Base-by-base conservation (phyloP, 371 early-diverging fungal genomes). In the Syncephalastrum sp. region DNA sequence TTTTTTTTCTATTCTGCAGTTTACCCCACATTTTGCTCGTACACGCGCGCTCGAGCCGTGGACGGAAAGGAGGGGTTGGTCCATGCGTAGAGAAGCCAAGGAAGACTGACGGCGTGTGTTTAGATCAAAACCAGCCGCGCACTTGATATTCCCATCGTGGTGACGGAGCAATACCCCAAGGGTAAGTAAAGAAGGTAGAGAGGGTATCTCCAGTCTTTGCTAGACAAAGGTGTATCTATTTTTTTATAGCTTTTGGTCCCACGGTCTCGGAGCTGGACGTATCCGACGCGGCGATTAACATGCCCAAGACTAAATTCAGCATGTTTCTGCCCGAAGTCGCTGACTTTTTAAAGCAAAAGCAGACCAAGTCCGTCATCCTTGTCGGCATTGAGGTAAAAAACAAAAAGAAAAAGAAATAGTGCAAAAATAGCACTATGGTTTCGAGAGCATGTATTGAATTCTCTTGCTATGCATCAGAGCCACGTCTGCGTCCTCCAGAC, bases 401-500 rank as follows among this genome's bases (percentile, higher is more conserved):
- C 47, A 19, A 21, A 45, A 44, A 41, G 8, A 6, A n/a, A n/a
- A n/a, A n/a, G n/a, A n/a, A n/a, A n/a, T n/a, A n/a, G n/a, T n/a
- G n/a, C 21, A 21, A 0, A 21, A 1, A 21, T 21, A 0, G 21
- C 21, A 21, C 2, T 21, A 21, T 21, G 21, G 2, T 2, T 21
- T 21, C 21, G 21, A 21, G 21, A 21, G 21, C 21, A 21, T 21
- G 21, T 2, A 21, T 21, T 21, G 2, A 21, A 1, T 21, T 21
- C 2, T 21, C 1, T 21, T 21, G 21, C 21, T 2, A 21, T 50
- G 47, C 14, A 44, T 12, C 64, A 91, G 89, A 81, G 93, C 29
- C 98, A 97, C 62, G 95, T 96, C 2, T 97, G 98, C 70, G 91
- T 97, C 4, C 69, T 91, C 51, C 96, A 97, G 74, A 94, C 97